phyloP scores from a whole-genome alignment of 2,329 filamentous ascomycete species.

The Mycosphaerella sp. region DNA sequence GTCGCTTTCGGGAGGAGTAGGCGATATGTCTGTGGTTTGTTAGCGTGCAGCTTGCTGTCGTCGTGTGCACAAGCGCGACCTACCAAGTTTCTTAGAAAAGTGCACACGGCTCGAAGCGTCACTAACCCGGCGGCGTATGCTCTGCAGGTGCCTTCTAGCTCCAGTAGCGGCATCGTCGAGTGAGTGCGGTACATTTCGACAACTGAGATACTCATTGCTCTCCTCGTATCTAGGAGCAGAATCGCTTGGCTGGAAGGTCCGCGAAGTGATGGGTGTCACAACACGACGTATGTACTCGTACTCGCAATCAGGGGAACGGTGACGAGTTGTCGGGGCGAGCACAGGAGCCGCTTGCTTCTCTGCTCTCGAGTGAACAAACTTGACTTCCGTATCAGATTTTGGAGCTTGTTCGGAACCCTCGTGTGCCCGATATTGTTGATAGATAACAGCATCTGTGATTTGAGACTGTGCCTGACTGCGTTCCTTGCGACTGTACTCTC shows the following conservation, averaged over 20 bases:
- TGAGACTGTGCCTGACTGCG: neutral
- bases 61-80: neutral
- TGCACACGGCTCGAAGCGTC: constrained; percentile 27
- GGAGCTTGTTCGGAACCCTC: neutral
- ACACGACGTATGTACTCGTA: constrained; percentile 16
- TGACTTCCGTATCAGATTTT: neutral
- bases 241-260: neutral
- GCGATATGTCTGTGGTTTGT: constrained; percentile 27
- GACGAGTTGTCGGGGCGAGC: neutral
- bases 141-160: neutral
- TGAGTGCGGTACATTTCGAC: constrained; percentile 2
- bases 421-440: neutral
- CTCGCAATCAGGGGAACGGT: constrained; percentile 4
- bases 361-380: neutral
- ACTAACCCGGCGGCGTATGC: constrained; percentile 10
- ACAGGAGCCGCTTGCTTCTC: neutral
- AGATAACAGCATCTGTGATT: neutral
- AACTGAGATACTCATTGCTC: constrained; percentile 9
- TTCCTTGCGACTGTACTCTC: neutral
- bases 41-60: neutral
- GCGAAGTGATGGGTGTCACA: neutral
- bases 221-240: neutral
- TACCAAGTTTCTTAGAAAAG: constrained; percentile 28
- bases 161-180: neutral
- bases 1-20: constrained; percentile 31